These are phyloP conservation scores for Wickerhamiella sergipiensis DNA, from an alignment of 805 yeast species.

Conservation along the genomic window DNA sequence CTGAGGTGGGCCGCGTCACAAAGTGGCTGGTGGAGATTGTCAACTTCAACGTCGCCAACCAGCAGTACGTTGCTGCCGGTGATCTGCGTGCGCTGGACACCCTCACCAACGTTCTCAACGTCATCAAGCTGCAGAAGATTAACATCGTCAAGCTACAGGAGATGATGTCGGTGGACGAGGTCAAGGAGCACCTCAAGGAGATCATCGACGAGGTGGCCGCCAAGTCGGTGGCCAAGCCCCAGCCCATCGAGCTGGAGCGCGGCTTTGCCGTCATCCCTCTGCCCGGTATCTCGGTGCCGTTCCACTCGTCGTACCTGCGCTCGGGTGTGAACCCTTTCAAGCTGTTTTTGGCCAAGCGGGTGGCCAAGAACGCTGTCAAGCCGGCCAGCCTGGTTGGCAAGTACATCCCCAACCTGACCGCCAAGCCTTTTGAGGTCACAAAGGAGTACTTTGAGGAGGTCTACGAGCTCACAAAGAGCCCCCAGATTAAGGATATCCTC, in stretches of 20 bases:
- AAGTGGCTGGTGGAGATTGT: conserved; percentile 95
- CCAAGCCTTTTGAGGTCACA: conserved; percentile 89
- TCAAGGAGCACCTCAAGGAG: conserved; percentile 74
- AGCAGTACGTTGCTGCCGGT: conserved; percentile 98
- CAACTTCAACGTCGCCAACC: conserved; percentile 94
- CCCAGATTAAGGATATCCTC: conserved; percentile 74
- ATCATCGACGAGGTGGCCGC: conserved; percentile 76
- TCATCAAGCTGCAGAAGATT: conserved; percentile 85
- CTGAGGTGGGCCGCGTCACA: conserved; percentile 69
- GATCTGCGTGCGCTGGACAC: conserved; percentile 92
- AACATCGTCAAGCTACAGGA: conserved; percentile 81
- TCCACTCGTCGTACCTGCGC: conserved; percentile 97
- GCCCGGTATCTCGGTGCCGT: conserved; percentile 98
- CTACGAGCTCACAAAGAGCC: conserved; percentile 79
- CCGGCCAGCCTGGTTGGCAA: conserved; percentile 86
- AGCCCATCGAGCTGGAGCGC: conserved; percentile 93
- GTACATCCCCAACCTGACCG: conserved; percentile 97
- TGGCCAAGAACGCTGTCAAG: conserved; percentile 87
- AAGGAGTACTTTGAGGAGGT: conserved; percentile 97
- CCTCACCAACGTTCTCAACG: conserved; percentile 81
- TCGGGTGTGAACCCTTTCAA: conserved; percentile 99
- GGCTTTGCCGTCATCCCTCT: conserved; percentile 98
- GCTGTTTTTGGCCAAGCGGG: conserved; percentile 91
- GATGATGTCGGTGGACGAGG: conserved; percentile 72
- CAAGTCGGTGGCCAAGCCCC: conserved; percentile 75